Evolutionary conservation across 345 rosid genomes (phyloP).

Genomic region (Lepidium aucheri): DNA sequence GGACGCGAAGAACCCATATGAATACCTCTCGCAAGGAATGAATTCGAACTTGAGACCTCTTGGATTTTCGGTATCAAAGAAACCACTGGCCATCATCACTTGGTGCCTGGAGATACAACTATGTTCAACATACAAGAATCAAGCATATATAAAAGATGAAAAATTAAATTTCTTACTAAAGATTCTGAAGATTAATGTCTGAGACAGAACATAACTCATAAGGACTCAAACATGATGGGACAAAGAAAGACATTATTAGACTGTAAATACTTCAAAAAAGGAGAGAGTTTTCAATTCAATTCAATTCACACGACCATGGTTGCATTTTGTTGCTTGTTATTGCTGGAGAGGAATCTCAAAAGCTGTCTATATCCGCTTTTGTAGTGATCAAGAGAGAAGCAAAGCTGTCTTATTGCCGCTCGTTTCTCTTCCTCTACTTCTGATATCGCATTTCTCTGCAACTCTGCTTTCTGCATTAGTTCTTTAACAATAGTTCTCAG

Average conservation of each 20-base stretch:
- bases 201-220: not conserved
- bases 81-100: too few species aligned
- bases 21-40: too few species aligned
- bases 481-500: conserved; percentile 32
- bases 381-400: conserved; percentile 74
- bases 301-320: conserved; percentile 29
- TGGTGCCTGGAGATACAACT: not conserved
- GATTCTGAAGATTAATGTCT: not conserved
- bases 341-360: conserved; percentile 35
- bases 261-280: not conserved
- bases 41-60: too few species aligned
- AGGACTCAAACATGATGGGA: not conserved
- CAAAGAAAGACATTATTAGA: not conserved
- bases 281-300: not conserved
- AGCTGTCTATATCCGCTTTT: conserved; percentile 60
- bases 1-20: too few species aligned
- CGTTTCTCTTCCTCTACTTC: conserved; percentile 69
- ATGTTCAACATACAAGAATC: not conserved
- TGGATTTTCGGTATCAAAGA: too few species aligned
- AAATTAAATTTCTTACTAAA: not conserved
- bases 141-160: not conserved
- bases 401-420: conserved; percentile 86
- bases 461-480: conserved; percentile 47
- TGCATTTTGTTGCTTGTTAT: conserved; percentile 24
- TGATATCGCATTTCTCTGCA: conserved; percentile 35